phyloP scores from a whole-genome alignment of 352 stramenopile species.

The Pythium plurisporium region DNA sequence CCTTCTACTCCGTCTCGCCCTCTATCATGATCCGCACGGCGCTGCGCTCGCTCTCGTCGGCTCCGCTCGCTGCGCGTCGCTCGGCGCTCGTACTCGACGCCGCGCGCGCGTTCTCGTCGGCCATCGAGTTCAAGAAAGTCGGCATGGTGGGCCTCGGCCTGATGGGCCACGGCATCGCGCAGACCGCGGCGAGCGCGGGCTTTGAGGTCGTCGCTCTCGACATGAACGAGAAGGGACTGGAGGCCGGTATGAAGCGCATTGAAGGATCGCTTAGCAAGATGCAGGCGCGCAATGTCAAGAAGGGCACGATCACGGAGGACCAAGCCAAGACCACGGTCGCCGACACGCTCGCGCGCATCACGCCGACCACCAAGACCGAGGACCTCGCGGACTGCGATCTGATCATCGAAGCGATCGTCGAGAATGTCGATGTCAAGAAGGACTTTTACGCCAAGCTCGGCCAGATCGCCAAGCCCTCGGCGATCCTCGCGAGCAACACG shows the following conservation, averaged over 20 bases:
- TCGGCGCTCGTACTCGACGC: slow-evolving; percentile 1
- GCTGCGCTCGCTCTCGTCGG: slow-evolving; percentile 8
- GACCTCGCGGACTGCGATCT: slow-evolving; percentile 91
- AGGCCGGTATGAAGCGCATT: slow-evolving; percentile 91
- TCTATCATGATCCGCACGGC: slow-evolving; percentile 1
- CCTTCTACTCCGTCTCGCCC: not conserved
- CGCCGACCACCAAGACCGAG: slow-evolving; percentile 84
- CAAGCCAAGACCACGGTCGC: slow-evolving; percentile 63
- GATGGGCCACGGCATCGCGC: slow-evolving; percentile 97
- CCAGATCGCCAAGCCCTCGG: slow-evolving; percentile 83
- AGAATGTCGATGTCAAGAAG: slow-evolving; percentile 94
- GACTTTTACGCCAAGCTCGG: slow-evolving; percentile 93
- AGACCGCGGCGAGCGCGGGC: slow-evolving; percentile 84
- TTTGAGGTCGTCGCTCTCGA: slow-evolving; percentile 86
- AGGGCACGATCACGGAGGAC: slow-evolving; percentile 79
- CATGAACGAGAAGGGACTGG: slow-evolving; percentile 62
- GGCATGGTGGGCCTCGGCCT: slow-evolving; percentile 95
- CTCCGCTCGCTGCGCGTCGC: slow-evolving; percentile 1
- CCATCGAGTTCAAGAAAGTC: slow-evolving; percentile 76
- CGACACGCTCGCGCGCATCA: slow-evolving; percentile 77
- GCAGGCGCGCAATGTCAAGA: slow-evolving; percentile 76
- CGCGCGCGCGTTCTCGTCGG: slow-evolving; percentile 14
- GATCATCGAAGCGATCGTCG: slow-evolving; percentile 97
- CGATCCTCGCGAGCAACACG: slow-evolving; percentile 97
- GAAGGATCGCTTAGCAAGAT: slow-evolving; percentile 90